phyloP scores from a whole-genome alignment of 352 stramenopile species.

The Globisporangium rhizosaccharum region DNA sequence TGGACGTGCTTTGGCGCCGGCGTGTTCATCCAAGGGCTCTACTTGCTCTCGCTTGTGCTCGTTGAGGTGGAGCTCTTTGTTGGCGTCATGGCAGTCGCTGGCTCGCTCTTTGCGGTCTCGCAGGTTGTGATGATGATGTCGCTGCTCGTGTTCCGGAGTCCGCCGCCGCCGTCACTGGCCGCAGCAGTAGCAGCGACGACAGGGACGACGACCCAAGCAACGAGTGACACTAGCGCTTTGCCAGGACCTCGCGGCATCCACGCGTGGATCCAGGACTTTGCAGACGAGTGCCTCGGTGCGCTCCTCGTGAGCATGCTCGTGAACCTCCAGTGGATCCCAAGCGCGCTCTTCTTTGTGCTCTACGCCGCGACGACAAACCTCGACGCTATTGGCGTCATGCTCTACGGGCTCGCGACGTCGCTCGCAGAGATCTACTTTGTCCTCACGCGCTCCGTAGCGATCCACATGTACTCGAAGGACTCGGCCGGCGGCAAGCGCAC shows the following conservation, averaged over 20 bases:
- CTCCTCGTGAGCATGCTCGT: constrained; percentile 43
- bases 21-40: constrained; percentile 63
- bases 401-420: constrained; percentile 33
- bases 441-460: constrained; percentile 46
- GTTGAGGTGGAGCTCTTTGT: constrained; percentile 80
- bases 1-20: constrained; percentile 75
- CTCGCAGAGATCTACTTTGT: constrained; percentile 53
- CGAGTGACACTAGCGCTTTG: not conserved
- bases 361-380: constrained; percentile 48
- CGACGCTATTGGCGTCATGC: constrained; percentile 20
- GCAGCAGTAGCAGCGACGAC: constrained; percentile 13
- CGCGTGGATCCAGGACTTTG: constrained; percentile 32
- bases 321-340: constrained; percentile 68
- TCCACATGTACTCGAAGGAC: constrained; percentile 54
- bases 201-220: not conserved
- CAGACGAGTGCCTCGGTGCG: constrained; percentile 47
- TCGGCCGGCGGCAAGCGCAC: constrained; percentile 39
- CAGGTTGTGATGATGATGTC: constrained; percentile 84
- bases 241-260: constrained; percentile 15
- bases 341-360: constrained; percentile 41
- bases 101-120: constrained; percentile 53
- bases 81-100: constrained; percentile 59
- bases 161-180: not conserved
- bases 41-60: constrained; percentile 71
- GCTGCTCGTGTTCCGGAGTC: constrained; percentile 50